Percentiles rank a stretch among this genome's conserved stretches.
Evolutionary conservation across 1,284 basidiomycete genomes (phyloP).

Genomic region (Austropuccinia psidii): DNA sequence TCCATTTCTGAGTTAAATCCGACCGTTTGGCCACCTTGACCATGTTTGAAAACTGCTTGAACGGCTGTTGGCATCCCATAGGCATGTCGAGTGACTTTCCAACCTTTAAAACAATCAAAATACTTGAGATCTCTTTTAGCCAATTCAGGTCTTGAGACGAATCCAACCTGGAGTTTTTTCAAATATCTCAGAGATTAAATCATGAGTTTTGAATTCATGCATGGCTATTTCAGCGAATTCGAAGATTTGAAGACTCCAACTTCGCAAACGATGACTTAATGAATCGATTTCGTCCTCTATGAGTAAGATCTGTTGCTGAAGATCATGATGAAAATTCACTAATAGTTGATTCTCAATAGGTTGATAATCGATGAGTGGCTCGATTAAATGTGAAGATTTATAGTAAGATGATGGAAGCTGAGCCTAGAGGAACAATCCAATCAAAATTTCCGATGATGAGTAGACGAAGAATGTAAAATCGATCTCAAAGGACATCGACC

Average conservation of each 20-base stretch:
- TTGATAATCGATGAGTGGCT: too few relatives aligned
- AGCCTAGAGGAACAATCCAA: too few relatives aligned
- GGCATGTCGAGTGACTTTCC: constrained; percentile 44
- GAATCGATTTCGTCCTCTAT: constrained; percentile 13
- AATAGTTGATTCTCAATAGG: too few relatives aligned
- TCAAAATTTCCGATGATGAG: too few relatives aligned
- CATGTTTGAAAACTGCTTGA: constrained; percentile 57
- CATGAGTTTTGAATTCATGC: constrained; percentile 42
- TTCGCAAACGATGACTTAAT: constrained; percentile 1
- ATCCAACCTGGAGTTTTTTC: constrained; percentile 37
- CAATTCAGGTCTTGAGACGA: not conserved
- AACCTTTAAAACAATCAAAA: constrained; percentile 38
- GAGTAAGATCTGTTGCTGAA: not conserved
- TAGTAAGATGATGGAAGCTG: too few relatives aligned
- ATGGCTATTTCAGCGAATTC: constrained; percentile 38
- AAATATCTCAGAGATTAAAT: constrained; percentile 43
- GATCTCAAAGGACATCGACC: too few relatives aligned
- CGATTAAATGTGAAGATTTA: too few relatives aligned
- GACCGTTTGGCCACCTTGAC: constrained; percentile 46
- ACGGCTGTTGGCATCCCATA: constrained; percentile 58
- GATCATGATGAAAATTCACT: too few relatives aligned
- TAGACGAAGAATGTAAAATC: too few relatives aligned
- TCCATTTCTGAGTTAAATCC: constrained; percentile 72
- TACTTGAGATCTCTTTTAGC: too few relatives aligned
- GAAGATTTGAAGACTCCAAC: constrained; percentile 37